Percentiles rank a stretch among this genome's conserved stretches.
phyloP scores from a whole-genome alignment of 2,329 filamentous ascomycete genomes.

The Apiospora hydei region DNA sequence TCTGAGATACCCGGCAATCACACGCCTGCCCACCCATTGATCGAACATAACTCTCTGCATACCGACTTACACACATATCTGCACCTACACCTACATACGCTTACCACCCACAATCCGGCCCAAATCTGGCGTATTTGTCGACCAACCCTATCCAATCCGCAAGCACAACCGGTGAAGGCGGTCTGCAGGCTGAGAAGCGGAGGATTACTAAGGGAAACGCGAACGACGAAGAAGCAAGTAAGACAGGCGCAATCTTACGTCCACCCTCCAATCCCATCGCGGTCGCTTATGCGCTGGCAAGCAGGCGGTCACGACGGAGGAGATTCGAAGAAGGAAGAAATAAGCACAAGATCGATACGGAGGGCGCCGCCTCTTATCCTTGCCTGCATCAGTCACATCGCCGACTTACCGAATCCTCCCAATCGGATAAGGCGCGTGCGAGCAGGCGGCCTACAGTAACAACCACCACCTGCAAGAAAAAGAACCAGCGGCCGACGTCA shows the following conservation, averaged over 20 bases:
- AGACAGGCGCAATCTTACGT: constrained; percentile 14
- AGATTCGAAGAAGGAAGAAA: not conserved
- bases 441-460: constrained; percentile 4
- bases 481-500: constrained; percentile 35
- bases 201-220: not conserved
- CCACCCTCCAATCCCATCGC: constrained; percentile 4
- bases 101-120: not conserved
- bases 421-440: constrained; percentile 13
- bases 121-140: not conserved
- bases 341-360: not conserved
- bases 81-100: not conserved
- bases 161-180: constrained; percentile 13
- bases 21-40: not conserved
- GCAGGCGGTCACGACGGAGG: constrained; percentile 6
- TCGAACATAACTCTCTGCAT: constrained; percentile 7
- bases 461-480: constrained; percentile 3
- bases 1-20: not conserved
- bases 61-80: constrained; percentile 1
- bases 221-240: constrained; percentile 17
- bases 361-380: constrained; percentile 19
- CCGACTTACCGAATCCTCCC: not conserved
- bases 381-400: constrained; percentile 7
- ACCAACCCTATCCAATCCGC: constrained; percentile 3
- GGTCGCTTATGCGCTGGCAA: not conserved
- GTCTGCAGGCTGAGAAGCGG: constrained; percentile 5